Percentiles rank a stretch among this genome's conserved stretches.
These are phyloP conservation scores for Suhomyces bribrorum DNA, from an alignment of 1,139 yeast genomes.

Conservation along the genomic window DNA sequence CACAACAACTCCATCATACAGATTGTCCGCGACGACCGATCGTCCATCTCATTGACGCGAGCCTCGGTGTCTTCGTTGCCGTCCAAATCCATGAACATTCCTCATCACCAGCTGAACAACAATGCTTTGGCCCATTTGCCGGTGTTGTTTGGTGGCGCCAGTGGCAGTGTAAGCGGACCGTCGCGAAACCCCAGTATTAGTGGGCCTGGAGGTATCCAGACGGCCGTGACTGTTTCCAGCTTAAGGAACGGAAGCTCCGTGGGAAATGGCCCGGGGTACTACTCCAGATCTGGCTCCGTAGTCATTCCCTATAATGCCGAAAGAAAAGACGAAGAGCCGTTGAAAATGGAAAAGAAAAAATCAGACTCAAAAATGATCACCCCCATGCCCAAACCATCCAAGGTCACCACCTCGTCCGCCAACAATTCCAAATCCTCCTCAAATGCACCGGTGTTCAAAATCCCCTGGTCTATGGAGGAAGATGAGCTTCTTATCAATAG, in stretches of 20 bases:
- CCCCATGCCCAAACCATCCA: constrained; percentile 5
- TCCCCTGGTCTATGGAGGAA: constrained; percentile 67
- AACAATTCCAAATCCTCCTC: constrained; percentile 3
- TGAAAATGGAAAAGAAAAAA: constrained; percentile 20
- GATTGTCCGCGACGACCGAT: constrained; percentile 43
- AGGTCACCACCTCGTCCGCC: background rate
- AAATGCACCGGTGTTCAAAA: constrained; percentile 33
- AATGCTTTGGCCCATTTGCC: constrained; percentile 49
- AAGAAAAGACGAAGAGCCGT: constrained; percentile 30
- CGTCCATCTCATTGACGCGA: constrained; percentile 37
- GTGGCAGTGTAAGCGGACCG: constrained; percentile 43
- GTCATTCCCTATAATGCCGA: constrained; percentile 43
- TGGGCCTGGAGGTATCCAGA: constrained; percentile 34
- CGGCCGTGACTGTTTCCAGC: constrained; percentile 40
- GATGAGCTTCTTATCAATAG: constrained; percentile 66
- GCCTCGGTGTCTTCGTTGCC: constrained; percentile 49
- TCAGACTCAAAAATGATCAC: constrained; percentile 13
- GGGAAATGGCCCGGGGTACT: constrained; percentile 32
- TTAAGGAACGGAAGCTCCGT: constrained; percentile 45
- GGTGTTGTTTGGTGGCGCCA: constrained; percentile 44
- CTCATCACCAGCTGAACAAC: constrained; percentile 47
- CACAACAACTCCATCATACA: constrained; percentile 49
- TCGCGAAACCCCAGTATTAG: constrained; percentile 44
- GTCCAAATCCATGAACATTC: constrained; percentile 50
- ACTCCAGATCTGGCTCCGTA: constrained; percentile 48